Conservation (phyloP, 2,329 filamentous ascomycete species). For the Blastomyces silverae region DNA sequence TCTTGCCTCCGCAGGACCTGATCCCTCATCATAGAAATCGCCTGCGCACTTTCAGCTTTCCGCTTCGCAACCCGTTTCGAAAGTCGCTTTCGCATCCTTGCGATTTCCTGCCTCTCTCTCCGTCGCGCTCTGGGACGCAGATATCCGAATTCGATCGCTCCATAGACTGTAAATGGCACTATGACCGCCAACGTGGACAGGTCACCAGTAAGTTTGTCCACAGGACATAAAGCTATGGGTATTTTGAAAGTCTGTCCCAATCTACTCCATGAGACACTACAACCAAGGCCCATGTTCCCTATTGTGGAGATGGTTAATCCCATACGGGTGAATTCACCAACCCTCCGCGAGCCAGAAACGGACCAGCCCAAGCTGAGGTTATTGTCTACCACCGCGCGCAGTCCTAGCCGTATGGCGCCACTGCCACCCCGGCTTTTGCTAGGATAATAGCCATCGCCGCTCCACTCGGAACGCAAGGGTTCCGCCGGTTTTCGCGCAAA, state of each 20-base stretch:
- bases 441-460: constrained; percentile 35
- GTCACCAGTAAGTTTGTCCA: constrained; percentile 31
- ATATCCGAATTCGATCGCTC: constrained; percentile 38
- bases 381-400: constrained; percentile 26
- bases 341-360: constrained; percentile 33
- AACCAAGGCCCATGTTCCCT: constrained; percentile 31
- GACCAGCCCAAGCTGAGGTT: constrained; percentile 32
- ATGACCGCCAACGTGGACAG: constrained; percentile 33
- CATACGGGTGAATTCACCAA: constrained; percentile 36
- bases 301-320: constrained; percentile 35
- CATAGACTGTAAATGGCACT: constrained; percentile 37
- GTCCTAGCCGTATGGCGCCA: constrained; percentile 33
- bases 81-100: constrained; percentile 34
- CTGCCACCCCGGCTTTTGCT: constrained; percentile 26
- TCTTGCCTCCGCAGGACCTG: constrained; percentile 36
- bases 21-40: constrained; percentile 38
- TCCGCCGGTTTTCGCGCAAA: constrained; percentile 33
- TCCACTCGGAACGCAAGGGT: constrained; percentile 37
- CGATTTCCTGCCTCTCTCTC: constrained; percentile 31
- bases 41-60: constrained; percentile 35
- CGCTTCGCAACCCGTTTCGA: constrained; percentile 33
- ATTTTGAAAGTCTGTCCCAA: constrained; percentile 38
- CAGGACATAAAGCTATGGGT: constrained; percentile 35
- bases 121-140: constrained; percentile 36
- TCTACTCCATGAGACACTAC: constrained; percentile 37